phyloP scores from a whole-genome alignment of 2,329 filamentous ascomycete species.

The Aspergillus fructus region DNA sequence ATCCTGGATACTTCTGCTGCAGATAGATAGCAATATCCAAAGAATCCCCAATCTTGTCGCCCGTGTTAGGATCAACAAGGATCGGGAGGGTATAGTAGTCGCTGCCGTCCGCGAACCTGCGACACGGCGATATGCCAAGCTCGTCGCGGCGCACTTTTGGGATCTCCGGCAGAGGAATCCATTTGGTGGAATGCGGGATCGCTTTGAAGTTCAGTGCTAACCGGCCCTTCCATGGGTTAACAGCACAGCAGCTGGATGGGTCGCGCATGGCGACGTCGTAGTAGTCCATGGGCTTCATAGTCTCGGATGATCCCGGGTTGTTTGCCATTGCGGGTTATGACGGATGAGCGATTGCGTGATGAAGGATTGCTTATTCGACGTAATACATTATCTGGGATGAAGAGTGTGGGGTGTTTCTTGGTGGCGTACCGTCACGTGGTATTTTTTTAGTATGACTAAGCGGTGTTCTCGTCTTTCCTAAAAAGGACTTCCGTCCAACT shows the following conservation, averaged over 20 bases:
- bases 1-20: conserved; percentile 51
- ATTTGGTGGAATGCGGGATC: conserved; percentile 50
- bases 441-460: no score
- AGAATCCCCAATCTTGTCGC: conserved; percentile 56
- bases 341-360: no score
- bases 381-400: no score
- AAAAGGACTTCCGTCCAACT: no score
- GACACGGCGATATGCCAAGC: conserved; percentile 50
- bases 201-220: conserved; percentile 52
- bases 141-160: conserved; percentile 43
- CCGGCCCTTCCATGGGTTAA: conserved; percentile 55
- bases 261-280: conserved; percentile 49
- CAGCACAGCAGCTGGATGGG: conserved; percentile 37
- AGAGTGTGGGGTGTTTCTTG: no score
- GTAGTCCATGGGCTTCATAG: conserved; percentile 34
- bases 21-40: conserved; percentile 66
- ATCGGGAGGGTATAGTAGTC: conserved; percentile 64
- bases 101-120: conserved; percentile 56
- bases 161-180: conserved; percentile 57
- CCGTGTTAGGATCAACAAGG: conserved; percentile 48
- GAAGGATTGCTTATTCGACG: no score
- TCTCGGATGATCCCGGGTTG: not conserved
- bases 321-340: no score
- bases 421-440: no score
- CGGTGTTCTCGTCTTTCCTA: no score